Conservation (phyloP, 331 rosid genomes). For the Spiraea crenata region DNA sequence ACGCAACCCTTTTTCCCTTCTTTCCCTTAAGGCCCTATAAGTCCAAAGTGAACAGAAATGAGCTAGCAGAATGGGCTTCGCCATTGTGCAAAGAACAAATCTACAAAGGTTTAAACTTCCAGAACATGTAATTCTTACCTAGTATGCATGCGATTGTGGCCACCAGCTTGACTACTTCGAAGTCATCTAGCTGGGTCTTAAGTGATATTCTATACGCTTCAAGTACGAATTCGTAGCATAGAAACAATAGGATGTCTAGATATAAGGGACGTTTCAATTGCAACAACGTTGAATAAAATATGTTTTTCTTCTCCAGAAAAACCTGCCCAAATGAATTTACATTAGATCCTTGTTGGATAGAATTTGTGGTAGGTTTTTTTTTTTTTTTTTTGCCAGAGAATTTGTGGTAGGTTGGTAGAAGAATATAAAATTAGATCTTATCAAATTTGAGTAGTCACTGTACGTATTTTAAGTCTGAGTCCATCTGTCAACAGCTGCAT, state of each 20-base stretch:
- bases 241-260: no score
- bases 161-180: no score
- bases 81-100: not conserved
- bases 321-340: not conserved
- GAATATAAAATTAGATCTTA: not conserved
- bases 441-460: not conserved
- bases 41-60: not conserved
- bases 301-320: not conserved
- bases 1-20: no score
- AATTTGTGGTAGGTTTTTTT: not conserved
- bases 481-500: conserved; percentile 14
- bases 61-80: not conserved
- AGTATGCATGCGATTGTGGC: no score
- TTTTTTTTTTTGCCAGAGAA: no score
- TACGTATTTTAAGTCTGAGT: not conserved
- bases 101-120: not conserved
- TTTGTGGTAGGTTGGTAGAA: not conserved
- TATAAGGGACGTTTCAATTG: no score
- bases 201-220: no score
- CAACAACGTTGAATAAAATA: not conserved
- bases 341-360: not conserved
- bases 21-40: not conserved
- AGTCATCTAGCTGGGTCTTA: no score
- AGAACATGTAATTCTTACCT: no score
- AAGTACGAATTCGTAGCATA: no score